phyloP scores from a whole-genome alignment of 2,329 filamentous ascomycete genomes.

The Alternaria novae-zelandiae region DNA sequence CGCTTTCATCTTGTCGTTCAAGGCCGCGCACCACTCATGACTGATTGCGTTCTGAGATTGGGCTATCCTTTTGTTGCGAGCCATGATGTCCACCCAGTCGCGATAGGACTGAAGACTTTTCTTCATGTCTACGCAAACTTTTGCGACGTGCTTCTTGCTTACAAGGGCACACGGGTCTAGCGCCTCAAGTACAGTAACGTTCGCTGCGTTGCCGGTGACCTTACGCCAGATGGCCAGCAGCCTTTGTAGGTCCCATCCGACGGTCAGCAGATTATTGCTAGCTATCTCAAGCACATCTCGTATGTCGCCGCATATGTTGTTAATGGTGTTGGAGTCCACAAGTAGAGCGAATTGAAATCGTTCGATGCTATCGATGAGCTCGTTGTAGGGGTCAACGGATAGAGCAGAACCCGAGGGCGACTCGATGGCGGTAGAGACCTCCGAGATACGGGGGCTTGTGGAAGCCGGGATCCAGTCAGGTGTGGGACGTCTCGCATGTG shows the following conservation, averaged over 20 bases:
- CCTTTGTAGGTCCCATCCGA: slow-evolving; percentile 2
- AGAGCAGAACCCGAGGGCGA: neutral
- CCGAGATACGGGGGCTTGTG: neutral
- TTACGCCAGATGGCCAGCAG: neutral
- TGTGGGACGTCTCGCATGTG: neutral
- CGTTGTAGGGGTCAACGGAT: neutral
- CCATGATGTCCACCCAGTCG: neutral
- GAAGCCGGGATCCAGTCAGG: neutral
- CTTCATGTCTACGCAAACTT: neutral
- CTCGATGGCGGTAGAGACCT: neutral
- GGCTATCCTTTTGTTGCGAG: neutral
- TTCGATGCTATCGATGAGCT: neutral
- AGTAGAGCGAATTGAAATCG: neutral
- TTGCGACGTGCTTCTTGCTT: neutral
- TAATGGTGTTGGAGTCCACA: neutral
- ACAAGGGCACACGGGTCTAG: neutral
- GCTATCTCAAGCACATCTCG: neutral
- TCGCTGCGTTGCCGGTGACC: neutral
- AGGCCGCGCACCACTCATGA: neutral
- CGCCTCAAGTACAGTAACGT: neutral
- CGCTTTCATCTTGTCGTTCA: neutral
- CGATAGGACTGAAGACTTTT: neutral
- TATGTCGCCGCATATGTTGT: neutral
- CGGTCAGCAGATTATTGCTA: slow-evolving; percentile 3
- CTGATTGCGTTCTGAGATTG: neutral